These are phyloP conservation scores for Hyparrhenia diplandra DNA, from an alignment of 176 grass and related monocot species.

Conservation along the genomic window DNA sequence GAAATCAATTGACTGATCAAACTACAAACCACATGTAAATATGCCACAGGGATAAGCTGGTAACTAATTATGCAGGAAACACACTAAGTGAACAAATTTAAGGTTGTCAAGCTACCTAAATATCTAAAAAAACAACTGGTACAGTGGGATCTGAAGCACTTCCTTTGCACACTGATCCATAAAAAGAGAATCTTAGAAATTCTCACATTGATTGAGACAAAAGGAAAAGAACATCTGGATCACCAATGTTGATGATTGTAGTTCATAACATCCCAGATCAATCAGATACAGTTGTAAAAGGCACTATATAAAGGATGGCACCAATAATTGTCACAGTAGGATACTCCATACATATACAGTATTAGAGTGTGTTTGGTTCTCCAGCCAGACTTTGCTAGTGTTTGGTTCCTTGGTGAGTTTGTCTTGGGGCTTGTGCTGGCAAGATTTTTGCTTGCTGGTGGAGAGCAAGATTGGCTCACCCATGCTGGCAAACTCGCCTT, in stretches of 20 bases:
- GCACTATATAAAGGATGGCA: not conserved
- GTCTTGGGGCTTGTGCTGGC: too few relatives aligned
- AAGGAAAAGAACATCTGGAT: not conserved
- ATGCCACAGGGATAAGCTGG: not conserved
- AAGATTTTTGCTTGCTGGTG: too few relatives aligned
- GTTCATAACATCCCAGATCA: not conserved
- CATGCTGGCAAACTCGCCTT: too few relatives aligned
- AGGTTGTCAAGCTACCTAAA: not conserved
- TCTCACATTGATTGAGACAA: not conserved
- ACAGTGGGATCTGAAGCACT: not conserved
- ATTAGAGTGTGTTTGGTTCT: not conserved
- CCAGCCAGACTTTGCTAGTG: too few relatives aligned
- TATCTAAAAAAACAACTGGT: not conserved
- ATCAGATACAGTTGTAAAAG: not conserved
- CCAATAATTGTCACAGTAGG: not conserved
- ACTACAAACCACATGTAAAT: not conserved
- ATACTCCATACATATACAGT: not conserved
- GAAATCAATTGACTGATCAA: not conserved
- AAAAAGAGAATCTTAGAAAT: not conserved
- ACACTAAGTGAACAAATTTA: conserved; percentile 1
- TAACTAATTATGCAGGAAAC: not conserved
- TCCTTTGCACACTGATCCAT: not conserved
- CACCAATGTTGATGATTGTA: not conserved
- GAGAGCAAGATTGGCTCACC: too few relatives aligned
- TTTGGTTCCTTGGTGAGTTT: too few relatives aligned